Conservation (phyloP, 192 early-diverging fungal genomes). For the Linnemannia zychae region DNA sequence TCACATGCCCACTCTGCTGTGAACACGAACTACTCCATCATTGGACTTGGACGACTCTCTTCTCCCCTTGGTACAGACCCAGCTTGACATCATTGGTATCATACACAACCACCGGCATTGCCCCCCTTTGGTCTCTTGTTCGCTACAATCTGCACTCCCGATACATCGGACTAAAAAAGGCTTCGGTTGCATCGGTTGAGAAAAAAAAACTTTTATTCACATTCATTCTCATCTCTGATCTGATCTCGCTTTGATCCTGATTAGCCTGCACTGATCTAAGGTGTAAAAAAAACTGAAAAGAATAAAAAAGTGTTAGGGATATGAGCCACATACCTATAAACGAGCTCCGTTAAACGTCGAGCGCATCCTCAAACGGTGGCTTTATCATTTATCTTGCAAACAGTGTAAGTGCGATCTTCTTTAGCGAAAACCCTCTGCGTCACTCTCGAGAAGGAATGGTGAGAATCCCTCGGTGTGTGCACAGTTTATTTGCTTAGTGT, state of each 20-base stretch:
- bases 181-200: background rate
- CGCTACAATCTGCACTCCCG: no score
- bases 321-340: conserved; percentile 57
- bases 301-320: conserved; percentile 9
- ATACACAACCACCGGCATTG: no score
- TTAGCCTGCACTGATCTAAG: background rate
- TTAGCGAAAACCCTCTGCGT: conserved; percentile 52
- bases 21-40: no score
- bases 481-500: conserved; percentile 52
- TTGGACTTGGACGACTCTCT: no score
- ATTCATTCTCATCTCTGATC: background rate
- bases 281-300: background rate
- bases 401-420: conserved; percentile 57
- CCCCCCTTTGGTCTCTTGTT: no score
- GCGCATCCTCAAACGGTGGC: conserved; percentile 58
- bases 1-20: no score
- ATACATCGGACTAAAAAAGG: background rate
- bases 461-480: conserved; percentile 55
- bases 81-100: no score
- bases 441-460: conserved; percentile 58
- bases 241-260: background rate
- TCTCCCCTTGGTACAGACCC: no score
- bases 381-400: conserved; percentile 49
- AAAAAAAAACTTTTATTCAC: background rate
- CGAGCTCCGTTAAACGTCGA: conserved; percentile 51